phyloP scores from a whole-genome alignment of 2,329 filamentous ascomycete species.

The Fusarium sp. region DNA sequence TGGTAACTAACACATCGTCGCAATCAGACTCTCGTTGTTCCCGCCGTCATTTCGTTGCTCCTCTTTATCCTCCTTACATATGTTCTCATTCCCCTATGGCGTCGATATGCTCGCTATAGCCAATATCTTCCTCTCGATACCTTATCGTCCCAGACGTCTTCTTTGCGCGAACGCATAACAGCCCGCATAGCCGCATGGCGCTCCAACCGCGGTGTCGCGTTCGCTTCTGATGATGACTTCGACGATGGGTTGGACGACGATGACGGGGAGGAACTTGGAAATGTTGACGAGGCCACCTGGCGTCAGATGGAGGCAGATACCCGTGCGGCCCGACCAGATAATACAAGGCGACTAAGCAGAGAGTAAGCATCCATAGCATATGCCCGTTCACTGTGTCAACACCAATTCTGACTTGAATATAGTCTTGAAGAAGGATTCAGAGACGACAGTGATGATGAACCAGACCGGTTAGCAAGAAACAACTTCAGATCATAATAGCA shows the following conservation, averaged over 20 bases:
- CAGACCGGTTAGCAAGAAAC: conserved; percentile 40
- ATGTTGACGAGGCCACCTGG: conserved; percentile 64
- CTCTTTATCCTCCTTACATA: conserved; percentile 76
- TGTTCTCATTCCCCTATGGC: conserved; percentile 75
- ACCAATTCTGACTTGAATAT: conserved; percentile 27
- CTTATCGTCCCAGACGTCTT: conserved; percentile 68
- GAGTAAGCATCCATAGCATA: conserved; percentile 64
- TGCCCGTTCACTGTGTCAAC: background rate
- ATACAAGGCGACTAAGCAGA: conserved; percentile 75
- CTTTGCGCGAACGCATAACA: conserved; percentile 64
- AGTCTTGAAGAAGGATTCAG: conserved; percentile 69
- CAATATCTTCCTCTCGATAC: conserved; percentile 78
- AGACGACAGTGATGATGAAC: conserved; percentile 61
- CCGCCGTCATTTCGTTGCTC: conserved; percentile 75
- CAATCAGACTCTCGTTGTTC: conserved; percentile 74
- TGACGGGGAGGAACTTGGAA: conserved; percentile 76
- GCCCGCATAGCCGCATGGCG: conserved; percentile 57
- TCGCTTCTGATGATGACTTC: conserved; percentile 55
- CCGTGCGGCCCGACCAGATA: conserved; percentile 57
- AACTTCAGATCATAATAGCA: conserved; percentile 41
- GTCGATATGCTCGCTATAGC: conserved; percentile 76
- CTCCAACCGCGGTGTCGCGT: conserved; percentile 55
- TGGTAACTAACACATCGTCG: conserved; percentile 23
- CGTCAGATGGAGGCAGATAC: conserved; percentile 55
- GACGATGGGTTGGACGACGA: conserved; percentile 64